Conservation (phyloP, 176 grass and related monocot genomes). For the Zoysia pacifica region DNA sequence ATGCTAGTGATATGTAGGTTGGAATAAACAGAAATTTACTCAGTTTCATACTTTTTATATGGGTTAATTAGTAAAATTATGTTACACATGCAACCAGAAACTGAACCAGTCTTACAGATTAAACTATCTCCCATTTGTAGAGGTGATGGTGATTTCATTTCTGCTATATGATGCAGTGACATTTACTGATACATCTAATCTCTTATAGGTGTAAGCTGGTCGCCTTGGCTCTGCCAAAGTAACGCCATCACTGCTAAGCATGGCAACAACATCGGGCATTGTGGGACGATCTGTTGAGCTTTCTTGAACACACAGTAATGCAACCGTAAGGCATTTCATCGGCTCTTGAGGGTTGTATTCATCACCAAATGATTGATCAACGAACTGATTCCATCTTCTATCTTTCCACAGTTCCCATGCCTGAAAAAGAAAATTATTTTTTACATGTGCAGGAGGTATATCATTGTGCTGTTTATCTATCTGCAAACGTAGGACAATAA, state of each 20-base stretch:
- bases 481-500: conserved; percentile 11
- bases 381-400: conserved; percentile 30
- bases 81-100: conserved; percentile 11
- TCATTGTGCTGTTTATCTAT: neutral
- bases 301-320: conserved; percentile 49
- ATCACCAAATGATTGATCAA: conserved; percentile 50
- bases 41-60: neutral
- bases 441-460: conserved; percentile 12
- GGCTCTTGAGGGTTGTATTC: conserved; percentile 28
- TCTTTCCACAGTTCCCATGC: conserved; percentile 48
- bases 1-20: neutral
- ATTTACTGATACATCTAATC: conserved; percentile 35
- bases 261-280: conserved; percentile 40
- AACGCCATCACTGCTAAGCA: conserved; percentile 33
- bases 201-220: conserved; percentile 45
- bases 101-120: neutral
- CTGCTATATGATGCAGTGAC: conserved; percentile 14
- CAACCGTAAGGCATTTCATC: conserved; percentile 37
- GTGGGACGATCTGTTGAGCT: conserved; percentile 45
- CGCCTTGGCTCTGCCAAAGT: conserved; percentile 27
- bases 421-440: conserved; percentile 22
- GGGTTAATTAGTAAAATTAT: neutral
- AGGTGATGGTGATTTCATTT: conserved; percentile 33
- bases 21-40: conserved; percentile 1
- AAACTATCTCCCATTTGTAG: conserved; percentile 43